Evolutionary conservation across 306 rosid genomes (phyloP), one percentile per base, ranked within the genome.

Genomic region (Benincasa hispida): DNA sequence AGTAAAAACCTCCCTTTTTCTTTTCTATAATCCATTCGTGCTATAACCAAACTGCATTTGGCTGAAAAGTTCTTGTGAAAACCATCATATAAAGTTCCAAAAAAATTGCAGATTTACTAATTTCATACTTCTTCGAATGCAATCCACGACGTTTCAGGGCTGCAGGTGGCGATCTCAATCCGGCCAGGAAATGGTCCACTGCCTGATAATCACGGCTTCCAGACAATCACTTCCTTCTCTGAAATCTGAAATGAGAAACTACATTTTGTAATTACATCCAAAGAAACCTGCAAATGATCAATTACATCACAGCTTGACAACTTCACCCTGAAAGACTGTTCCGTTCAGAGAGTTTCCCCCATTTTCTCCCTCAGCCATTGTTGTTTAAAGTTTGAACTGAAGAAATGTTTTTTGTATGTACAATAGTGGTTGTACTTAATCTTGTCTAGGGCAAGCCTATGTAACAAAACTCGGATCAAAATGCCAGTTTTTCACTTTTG

Each of bases 161-260:
- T 92, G 92, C 95, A 89, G 83, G 97, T 85, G 78, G 75, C 88
- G 30, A 72, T 94, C 76, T 89, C 96, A 37, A 81, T 90, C 85
- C 87, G 98, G 78, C 98, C 98, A 13, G 98, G 96, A 83, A 94
- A 94, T 80, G 95, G 88, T 76, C 88, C 96, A 72, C 95, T 94
- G 82, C 97, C 96, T 39, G 93, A 88, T 66, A 83, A 87, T 70
- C 96, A 90, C 78, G 97, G 88, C 27, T 94, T 92, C 87, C 89
- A 81, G 88, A 90, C 96, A 25, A 37, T 92, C 81, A 87, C 53
- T 62, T 89, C 95, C 77, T 94, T 94, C 83, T 63, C 58, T 2
- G 93, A 90, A 78, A 88, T 89, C 80, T 91, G 86, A 90, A 79
- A 42, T n/a, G 37, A 19, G 72, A 18, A 27, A 32, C 42, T 72